These are phyloP conservation scores for Aspergillus sp. DNA, from an alignment of 2,329 filamentous ascomycete species.

Conservation along the genomic window DNA sequence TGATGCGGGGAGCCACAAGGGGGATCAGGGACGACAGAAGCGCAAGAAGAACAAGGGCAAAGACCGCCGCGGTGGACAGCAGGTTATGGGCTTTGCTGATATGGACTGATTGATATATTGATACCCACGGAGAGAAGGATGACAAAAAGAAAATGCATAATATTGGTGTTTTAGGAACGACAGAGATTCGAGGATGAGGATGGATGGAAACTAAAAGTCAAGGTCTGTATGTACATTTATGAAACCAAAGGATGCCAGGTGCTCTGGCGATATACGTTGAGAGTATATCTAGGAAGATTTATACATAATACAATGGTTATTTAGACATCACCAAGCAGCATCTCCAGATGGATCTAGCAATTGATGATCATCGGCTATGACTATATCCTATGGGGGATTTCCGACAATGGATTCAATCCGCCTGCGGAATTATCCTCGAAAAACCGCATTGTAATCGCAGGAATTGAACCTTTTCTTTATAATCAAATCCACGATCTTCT, in stretches of 20 bases:
- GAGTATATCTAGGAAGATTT: too few species aligned
- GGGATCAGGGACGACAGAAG: conserved; percentile 42
- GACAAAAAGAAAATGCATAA: conserved; percentile 2
- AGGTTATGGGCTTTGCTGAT: conserved; percentile 40
- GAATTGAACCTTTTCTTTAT: too few species aligned
- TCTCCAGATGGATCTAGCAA: too few species aligned
- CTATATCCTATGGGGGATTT: conserved; percentile 2
- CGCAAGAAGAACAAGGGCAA: conserved; percentile 43
- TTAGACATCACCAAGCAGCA: too few species aligned
- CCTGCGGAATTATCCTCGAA: not conserved
- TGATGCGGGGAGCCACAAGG: conserved; percentile 40
- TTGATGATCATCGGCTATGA: too few species aligned
- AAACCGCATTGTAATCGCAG: not conserved
- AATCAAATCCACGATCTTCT: not conserved
- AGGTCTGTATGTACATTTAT: not conserved
- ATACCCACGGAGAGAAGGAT: too few species aligned
- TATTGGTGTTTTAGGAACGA: conserved; percentile 4
- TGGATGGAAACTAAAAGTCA: not conserved
- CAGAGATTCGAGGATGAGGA: not conserved
- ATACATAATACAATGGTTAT: too few species aligned
- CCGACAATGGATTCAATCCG: not conserved
- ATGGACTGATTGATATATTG: conserved; percentile 32
- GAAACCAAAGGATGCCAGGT: too few species aligned
- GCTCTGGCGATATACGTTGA: too few species aligned
- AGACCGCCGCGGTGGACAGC: conserved; percentile 30